Evolutionary conservation across 2,329 filamentous ascomycete species (phyloP).

Genomic region (Fusarium globosum): DNA sequence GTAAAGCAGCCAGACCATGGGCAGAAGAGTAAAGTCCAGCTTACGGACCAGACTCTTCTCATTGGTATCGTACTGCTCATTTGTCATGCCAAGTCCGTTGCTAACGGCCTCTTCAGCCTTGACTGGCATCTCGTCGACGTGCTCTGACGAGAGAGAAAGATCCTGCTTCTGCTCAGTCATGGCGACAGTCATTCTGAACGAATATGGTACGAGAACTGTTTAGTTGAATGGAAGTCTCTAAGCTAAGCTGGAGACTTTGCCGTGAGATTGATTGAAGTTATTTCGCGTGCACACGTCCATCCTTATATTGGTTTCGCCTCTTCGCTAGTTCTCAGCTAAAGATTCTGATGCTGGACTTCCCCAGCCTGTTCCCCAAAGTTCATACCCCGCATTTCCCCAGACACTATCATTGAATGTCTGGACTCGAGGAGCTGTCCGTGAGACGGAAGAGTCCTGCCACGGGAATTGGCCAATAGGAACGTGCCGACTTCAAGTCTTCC

Average conservation of each 20-base stretch:
- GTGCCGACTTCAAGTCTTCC: background rate
- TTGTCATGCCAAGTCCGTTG: background rate
- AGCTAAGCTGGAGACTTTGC: background rate
- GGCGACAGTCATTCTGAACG: background rate
- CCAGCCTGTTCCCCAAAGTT: background rate
- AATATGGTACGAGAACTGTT: background rate
- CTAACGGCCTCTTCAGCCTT: background rate
- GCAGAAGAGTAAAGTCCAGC: conserved; percentile 42
- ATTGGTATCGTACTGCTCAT: background rate
- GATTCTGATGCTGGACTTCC: background rate
- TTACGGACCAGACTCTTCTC: conserved; percentile 40
- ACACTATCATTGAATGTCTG: background rate
- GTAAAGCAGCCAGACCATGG: conserved; percentile 40
- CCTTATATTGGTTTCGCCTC: background rate
- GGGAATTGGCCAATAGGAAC: background rate
- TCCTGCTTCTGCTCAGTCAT: background rate
- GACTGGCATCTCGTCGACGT: background rate
- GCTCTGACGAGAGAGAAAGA: background rate
- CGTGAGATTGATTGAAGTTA: too few species aligned
- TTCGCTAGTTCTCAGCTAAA: background rate
- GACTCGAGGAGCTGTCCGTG: background rate
- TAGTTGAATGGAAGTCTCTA: background rate
- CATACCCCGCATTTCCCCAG: background rate
- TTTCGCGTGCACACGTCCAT: background rate
- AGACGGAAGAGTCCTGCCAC: background rate